Conservation (phyloP, 768 basidiomycete genomes). For the Boletus fagicola region DNA sequence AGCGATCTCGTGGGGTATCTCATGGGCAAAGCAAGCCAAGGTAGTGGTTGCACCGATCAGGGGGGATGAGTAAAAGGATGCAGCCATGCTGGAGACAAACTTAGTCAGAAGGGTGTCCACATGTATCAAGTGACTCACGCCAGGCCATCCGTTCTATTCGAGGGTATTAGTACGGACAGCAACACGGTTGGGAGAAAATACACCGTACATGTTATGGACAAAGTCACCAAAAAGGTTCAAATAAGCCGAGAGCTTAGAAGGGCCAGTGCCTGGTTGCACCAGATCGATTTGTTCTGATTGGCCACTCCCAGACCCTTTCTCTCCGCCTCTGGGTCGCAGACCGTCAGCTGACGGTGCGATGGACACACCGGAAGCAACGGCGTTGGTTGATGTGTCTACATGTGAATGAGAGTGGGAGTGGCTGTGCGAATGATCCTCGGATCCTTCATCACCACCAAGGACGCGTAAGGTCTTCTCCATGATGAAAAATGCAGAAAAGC, state of each 20-base stretch:
- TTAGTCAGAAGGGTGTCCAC: conserved; percentile 1
- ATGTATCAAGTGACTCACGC: conserved; percentile 53
- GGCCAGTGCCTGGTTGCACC: conserved; percentile 40
- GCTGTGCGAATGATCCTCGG: conserved; percentile 46
- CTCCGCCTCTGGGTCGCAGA: conserved; percentile 47
- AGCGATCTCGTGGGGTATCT: conserved; percentile 96
- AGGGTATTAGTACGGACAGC: conserved; percentile 16
- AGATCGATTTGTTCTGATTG: conserved; percentile 28
- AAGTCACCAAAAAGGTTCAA: conserved; percentile 93
- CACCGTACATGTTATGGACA: conserved; percentile 81
- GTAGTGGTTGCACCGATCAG: conserved; percentile 92
- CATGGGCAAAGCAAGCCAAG: conserved; percentile 92
- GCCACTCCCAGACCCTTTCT: conserved; percentile 14
- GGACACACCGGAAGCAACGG: conserved; percentile 49
- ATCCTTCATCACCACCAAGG: conserved; percentile 58
- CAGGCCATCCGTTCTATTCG: conserved; percentile 80
- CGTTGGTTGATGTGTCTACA: conserved; percentile 30
- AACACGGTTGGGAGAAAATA: conserved; percentile 12
- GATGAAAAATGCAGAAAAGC: conserved; percentile 88
- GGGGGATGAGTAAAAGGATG: conserved; percentile 96
- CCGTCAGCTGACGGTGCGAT: conserved; percentile 41
- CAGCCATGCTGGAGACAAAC: conserved; percentile 67
- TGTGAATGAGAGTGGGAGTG: conserved; percentile 62
- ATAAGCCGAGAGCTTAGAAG: conserved; percentile 87
- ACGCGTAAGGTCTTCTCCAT: conserved; percentile 92